A percentile compares a stretch with the other conserved stretches of the same genome.
Conservation (phyloP, 495 filamentous ascomycete genomes). For the Trichoderma asperelloides region DNA sequence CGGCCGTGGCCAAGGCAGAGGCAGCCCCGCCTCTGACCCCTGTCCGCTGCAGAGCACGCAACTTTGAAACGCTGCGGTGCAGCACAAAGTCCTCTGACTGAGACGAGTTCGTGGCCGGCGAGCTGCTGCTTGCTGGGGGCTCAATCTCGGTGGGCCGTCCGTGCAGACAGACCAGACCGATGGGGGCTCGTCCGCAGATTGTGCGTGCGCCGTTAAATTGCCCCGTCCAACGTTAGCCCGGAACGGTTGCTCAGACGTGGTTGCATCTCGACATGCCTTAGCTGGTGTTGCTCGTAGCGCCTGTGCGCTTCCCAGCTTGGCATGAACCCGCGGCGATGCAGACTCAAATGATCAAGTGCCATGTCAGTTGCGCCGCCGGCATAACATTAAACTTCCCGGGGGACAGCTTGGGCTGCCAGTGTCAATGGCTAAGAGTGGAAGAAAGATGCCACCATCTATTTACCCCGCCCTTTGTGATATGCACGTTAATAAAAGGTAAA, state of each 20-base stretch:
- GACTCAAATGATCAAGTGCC: neutral
- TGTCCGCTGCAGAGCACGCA: slow-evolving; percentile 1
- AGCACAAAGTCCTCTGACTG: neutral
- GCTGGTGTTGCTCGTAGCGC: neutral
- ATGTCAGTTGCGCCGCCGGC: neutral
- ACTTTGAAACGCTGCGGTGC: neutral
- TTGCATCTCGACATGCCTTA: slow-evolving; percentile 1
- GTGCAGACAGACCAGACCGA: neutral
- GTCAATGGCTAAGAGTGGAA: neutral
- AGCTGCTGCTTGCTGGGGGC: neutral
- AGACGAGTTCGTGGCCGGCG: neutral
- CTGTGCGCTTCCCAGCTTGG: neutral
- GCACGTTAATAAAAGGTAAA: neutral
- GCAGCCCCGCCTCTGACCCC: neutral
- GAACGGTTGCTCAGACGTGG: neutral
- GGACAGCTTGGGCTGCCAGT: neutral
- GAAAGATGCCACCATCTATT: neutral
- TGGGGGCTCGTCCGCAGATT: neutral
- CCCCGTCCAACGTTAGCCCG: neutral
- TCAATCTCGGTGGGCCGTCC: neutral
- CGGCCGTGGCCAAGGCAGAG: neutral
- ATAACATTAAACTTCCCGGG: neutral
- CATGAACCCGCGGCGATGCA: slow-evolving; percentile 3
- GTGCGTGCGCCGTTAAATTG: neutral
- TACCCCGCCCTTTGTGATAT: neutral